These are phyloP conservation scores for Biscogniauxia mediterranea DNA, from an alignment of 2,329 filamentous ascomycete species.

Conservation along the genomic window DNA sequence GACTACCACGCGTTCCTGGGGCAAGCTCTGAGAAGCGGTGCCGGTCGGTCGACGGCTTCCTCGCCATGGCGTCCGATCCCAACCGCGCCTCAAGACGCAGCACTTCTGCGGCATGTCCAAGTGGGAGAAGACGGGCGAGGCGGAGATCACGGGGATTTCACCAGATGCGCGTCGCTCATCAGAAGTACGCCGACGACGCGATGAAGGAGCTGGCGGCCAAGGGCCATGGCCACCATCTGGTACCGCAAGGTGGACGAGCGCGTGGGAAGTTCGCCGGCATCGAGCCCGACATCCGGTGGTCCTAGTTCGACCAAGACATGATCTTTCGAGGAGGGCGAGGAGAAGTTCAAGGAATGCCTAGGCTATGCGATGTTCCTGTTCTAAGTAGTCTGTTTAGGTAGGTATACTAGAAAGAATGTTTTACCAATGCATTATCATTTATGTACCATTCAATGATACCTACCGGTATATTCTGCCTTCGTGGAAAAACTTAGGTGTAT, in stretches of 20 bases:
- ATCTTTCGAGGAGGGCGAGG: slow-evolving; percentile 7
- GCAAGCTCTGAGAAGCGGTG: slow-evolving; percentile 56
- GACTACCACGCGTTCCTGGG: slow-evolving; percentile 39
- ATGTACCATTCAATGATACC: no score
- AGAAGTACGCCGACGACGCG: slow-evolving; percentile 50
- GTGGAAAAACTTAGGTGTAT: no score
- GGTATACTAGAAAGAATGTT: not conserved
- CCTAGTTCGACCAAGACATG: slow-evolving; percentile 55
- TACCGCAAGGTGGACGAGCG: slow-evolving; percentile 57
- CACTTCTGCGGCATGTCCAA: slow-evolving; percentile 54
- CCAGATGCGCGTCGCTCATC: slow-evolving; percentile 58
- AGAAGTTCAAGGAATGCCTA: not conserved
- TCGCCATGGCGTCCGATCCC: slow-evolving; percentile 50
- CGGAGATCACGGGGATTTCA: slow-evolving; percentile 52
- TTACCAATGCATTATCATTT: no score
- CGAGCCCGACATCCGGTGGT: slow-evolving; percentile 52
- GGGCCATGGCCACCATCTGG: slow-evolving; percentile 53
- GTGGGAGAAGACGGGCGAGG: slow-evolving; percentile 48
- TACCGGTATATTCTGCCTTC: no score
- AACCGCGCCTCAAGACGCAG: slow-evolving; percentile 52
- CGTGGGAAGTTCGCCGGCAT: slow-evolving; percentile 59
- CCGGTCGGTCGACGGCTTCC: slow-evolving; percentile 53
- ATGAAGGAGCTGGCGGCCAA: slow-evolving; percentile 47
- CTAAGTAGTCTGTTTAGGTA: not conserved
- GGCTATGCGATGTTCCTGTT: not conserved